Base-by-base conservation (phyloP, 2,329 filamentous ascomycete genomes). In the Paraconiothyrium sp. region DNA sequence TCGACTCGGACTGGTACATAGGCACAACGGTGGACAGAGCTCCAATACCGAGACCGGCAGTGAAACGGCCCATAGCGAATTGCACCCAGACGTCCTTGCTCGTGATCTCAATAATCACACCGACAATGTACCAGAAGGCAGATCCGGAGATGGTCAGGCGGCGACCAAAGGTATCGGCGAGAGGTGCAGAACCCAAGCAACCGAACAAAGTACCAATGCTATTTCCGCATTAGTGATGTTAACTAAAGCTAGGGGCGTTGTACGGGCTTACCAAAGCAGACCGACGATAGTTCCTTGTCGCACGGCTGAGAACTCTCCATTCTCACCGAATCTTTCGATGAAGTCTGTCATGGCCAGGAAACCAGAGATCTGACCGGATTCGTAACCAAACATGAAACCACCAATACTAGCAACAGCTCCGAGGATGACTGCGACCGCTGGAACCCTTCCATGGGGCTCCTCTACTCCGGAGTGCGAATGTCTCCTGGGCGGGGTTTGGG, bases 131-230 rank as follows among this genome's bases (percentile, higher is more conserved):
- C 78, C 89, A 87, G 64, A 90, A 81, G 49, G 87, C 85, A 41
- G 87, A 86, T 43, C 81, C 76, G 16, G 87, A 88, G 67, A 91
- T 91, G 24, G 86, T 86, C 10, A 85, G 78, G 46, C 85, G 84
- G 11, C 89, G 86, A 44, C 89, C 89, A 58, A 90, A 81, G 2
- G 76, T 78, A 64, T 91, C 89, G 50, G 88, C 86, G 43, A 91
- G 80, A 46, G 85, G 87, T 20, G 88, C 82, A 24, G 80, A 80
- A 51, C 78, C 75, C 8, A 93, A 81, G 14, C 90, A 86, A 44
- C 91, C 91, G 63, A 92, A 87, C 73, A 93, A 92, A 14, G 90
- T 93, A 52, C 90, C 90, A 39, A 89, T 88, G 0, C 72, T 73
- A 43, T 20, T 4, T 54, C 22, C 16, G 35, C 54, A 56, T 72